Evolutionary conservation across 495 filamentous ascomycete genomes (phyloP).

Genomic region (Penicillium ucsense): DNA sequence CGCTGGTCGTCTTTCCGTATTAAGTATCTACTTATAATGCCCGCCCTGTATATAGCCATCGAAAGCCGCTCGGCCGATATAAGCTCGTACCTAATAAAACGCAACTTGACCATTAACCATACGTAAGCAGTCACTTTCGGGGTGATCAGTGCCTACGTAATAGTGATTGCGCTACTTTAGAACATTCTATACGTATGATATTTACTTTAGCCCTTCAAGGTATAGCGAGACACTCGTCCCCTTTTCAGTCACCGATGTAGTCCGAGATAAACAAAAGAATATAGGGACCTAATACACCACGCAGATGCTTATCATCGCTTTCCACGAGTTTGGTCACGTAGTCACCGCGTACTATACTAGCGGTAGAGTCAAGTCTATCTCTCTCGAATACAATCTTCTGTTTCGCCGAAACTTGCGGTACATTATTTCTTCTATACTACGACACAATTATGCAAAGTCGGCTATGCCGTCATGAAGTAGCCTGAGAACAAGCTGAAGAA

Average conservation of each 20-base stretch:
- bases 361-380: conserved; percentile 61
- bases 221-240: conserved; percentile 12
- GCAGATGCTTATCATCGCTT: conserved; percentile 76
- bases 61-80: conserved; percentile 15
- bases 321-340: conserved; percentile 76
- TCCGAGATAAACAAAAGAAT: no score
- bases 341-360: conserved; percentile 63
- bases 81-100: conserved; percentile 26
- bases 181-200: conserved; percentile 67
- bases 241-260: no score
- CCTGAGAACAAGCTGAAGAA: conserved; percentile 10
- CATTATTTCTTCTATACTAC: no score
- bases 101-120: conserved; percentile 54
- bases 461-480: conserved; percentile 9
- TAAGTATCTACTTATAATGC: conserved; percentile 13
- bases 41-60: conserved; percentile 20
- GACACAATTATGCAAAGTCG: not conserved
- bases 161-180: conserved; percentile 67
- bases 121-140: conserved; percentile 68
- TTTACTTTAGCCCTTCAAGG: conserved; percentile 77
- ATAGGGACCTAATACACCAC: not conserved
- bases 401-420: no score
- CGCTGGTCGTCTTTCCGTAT: not conserved
- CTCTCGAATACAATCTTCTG: conserved; percentile 31
- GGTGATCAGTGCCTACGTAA: conserved; percentile 57